Evolutionary conservation across 2,329 filamentous ascomycete species (phyloP).

Genomic region (Pezicula rhizophila): DNA sequence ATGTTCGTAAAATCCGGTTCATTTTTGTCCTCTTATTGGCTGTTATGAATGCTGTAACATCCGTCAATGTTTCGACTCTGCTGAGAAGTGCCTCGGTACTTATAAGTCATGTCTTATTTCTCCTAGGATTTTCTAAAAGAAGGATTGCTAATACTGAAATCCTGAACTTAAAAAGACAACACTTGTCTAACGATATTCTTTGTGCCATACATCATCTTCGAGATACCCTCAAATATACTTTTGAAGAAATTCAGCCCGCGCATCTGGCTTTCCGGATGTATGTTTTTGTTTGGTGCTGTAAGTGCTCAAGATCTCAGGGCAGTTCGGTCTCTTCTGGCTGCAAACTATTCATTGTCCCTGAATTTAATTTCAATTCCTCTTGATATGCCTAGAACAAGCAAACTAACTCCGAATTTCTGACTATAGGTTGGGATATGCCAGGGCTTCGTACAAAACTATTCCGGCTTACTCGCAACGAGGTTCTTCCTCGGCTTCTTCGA

Average conservation of each 20-base stretch:
- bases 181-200: slow-evolving; percentile 77
- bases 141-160: no score
- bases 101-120: no score
- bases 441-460: slow-evolving; percentile 51
- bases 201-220: slow-evolving; percentile 66
- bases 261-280: slow-evolving; percentile 72
- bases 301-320: no score
- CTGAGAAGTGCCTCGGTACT: no score
- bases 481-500: slow-evolving; percentile 81
- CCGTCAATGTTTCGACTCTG: no score
- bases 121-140: no score
- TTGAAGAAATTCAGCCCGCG: slow-evolving; percentile 62
- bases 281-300: slow-evolving; percentile 55
- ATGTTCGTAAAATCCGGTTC: slow-evolving; percentile 27
- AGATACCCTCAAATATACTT: slow-evolving; percentile 69
- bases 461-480: slow-evolving; percentile 68
- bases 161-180: slow-evolving; percentile 40
- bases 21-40: no score
- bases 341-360: no score
- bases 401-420: slow-evolving; percentile 23
- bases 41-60: no score
- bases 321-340: no score
- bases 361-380: no score
- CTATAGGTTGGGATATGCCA: slow-evolving; percentile 59
- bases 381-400: no score